Evolutionary conservation across 2,329 filamentous ascomycete genomes (phyloP).

Genomic region (Ophiosphaerella herpotricha): DNA sequence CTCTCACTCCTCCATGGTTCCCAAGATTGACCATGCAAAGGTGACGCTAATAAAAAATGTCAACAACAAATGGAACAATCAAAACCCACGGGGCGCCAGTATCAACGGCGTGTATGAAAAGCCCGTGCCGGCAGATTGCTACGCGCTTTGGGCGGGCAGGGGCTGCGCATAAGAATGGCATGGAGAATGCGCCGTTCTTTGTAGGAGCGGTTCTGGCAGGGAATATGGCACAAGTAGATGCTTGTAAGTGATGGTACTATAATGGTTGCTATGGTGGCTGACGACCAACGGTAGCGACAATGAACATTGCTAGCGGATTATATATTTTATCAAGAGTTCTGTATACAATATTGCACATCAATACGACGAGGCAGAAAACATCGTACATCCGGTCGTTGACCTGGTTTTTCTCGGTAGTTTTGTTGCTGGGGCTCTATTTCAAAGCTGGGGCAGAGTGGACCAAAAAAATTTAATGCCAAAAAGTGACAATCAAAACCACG

Average conservation of each 20-base stretch:
- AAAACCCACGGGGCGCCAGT: constrained; percentile 45
- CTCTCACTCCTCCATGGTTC: background rate
- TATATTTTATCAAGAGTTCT: constrained; percentile 24
- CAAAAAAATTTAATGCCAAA: background rate
- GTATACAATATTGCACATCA: constrained; percentile 30
- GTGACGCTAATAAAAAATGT: constrained; percentile 5
- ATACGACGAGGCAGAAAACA: constrained; percentile 15
- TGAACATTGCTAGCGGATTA: constrained; percentile 22
- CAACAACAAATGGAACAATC: constrained; percentile 48
- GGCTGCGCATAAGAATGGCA: constrained; percentile 51
- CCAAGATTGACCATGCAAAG: background rate
- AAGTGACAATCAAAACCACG: no score
- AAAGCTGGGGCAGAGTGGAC: constrained; percentile 25
- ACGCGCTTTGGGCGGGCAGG: constrained; percentile 50
- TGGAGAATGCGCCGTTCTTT: constrained; percentile 54
- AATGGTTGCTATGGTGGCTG: background rate
- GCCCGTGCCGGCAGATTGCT: constrained; percentile 35
- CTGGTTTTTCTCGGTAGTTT: constrained; percentile 14
- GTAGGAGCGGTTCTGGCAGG: constrained; percentile 50
- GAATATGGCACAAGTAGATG: constrained; percentile 41
- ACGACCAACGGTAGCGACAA: constrained; percentile 13
- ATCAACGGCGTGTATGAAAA: constrained; percentile 37
- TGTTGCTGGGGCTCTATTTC: constrained; percentile 23
- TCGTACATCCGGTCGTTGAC: constrained; percentile 19
- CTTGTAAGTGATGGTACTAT: constrained; percentile 10